A percentile compares a stretch with the other conserved stretches of the same genome.
Evolutionary conservation across 202 grass and related monocot genomes (phyloP).

Genomic region (Carex arenaria): DNA sequence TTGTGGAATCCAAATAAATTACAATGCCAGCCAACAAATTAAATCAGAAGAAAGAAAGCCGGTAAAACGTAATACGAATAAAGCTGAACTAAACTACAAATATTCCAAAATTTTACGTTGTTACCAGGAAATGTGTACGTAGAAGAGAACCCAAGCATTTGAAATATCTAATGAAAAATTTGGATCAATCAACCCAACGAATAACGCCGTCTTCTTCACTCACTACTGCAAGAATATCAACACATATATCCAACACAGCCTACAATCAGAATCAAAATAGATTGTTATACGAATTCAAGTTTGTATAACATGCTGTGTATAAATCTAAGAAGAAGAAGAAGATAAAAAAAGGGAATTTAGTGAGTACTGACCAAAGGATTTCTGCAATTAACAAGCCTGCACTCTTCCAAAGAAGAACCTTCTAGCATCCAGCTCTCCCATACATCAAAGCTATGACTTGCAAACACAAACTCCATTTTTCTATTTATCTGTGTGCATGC

Average conservation of each 20-base stretch:
- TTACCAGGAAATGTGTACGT: neutral
- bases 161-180: neutral
- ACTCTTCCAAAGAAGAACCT: constrained; percentile 54
- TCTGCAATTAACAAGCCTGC: constrained; percentile 72
- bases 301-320: neutral
- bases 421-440: constrained; percentile 87
- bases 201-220: constrained; percentile 83
- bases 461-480: constrained; percentile 86
- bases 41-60: constrained; percentile 9
- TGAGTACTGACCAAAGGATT: constrained; percentile 50
- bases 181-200: constrained; percentile 58
- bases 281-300: neutral
- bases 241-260: constrained; percentile 68
- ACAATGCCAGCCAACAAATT: constrained; percentile 25
- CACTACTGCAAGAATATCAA: constrained; percentile 67
- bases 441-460: constrained; percentile 75
- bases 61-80: neutral
- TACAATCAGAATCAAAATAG: constrained; percentile 15
- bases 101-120: constrained; percentile 15
- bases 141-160: constrained; percentile 6
- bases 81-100: constrained; percentile 10
- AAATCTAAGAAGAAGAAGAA: constrained; percentile 1
- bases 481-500: constrained; percentile 66
- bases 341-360: constrained; percentile 2
- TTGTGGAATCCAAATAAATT: constrained; percentile 20